A percentile compares a stretch with the other conserved stretches of the same genome.
These are phyloP conservation scores for Globisporangium spinosum DNA, from an alignment of 352 stramenopile genomes.

Conservation along the genomic window DNA sequence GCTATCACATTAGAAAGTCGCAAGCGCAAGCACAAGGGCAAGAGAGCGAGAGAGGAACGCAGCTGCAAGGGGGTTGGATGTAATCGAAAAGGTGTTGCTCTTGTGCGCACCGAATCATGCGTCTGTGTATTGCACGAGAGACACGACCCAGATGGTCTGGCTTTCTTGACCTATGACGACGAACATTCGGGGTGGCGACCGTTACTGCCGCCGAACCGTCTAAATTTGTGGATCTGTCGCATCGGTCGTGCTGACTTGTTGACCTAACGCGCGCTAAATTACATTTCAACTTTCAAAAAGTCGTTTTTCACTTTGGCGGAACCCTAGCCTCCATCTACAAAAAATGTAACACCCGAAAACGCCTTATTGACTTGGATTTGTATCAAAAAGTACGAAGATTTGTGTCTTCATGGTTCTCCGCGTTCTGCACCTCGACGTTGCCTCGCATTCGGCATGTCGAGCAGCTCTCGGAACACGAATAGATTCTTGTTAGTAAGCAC, in stretches of 20 bases:
- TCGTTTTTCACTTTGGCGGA: too few species aligned
- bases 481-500: too few species aligned
- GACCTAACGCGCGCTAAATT: too few species aligned
- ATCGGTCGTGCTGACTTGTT: not conserved
- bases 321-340: too few species aligned
- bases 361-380: too few species aligned
- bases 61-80: not conserved
- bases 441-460: too few species aligned
- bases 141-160: not conserved
- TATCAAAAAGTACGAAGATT: too few species aligned
- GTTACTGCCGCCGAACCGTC: not conserved
- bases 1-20: not conserved
- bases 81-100: not conserved
- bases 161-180: not conserved
- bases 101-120: slow-evolving; percentile 4
- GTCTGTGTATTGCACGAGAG: not conserved
- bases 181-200: not conserved
- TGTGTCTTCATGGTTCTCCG: too few species aligned
- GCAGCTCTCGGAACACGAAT: too few species aligned
- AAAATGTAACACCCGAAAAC: too few species aligned
- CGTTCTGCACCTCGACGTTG: too few species aligned
- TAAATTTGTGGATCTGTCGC: not conserved
- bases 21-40: not conserved
- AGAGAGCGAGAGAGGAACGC: not conserved
- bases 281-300: too few species aligned